Conservation (phyloP, 495 filamentous ascomycete genomes). For the Rhypophila decipiens region DNA sequence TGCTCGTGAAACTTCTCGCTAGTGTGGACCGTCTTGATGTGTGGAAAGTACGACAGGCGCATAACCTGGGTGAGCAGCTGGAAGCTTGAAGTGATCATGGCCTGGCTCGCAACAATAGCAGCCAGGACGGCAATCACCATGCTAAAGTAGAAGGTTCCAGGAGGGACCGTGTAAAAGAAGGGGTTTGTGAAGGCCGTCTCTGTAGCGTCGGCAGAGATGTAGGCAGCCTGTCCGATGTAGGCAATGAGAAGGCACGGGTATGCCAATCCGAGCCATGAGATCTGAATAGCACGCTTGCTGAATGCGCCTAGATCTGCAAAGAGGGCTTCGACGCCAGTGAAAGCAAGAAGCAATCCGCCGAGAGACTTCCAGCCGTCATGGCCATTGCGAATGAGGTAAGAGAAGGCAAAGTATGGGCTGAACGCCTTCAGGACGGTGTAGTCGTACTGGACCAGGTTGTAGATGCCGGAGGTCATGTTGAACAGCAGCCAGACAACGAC, state of each 20-base stretch:
- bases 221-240: slow-evolving; percentile 69
- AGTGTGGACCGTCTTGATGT: slow-evolving; percentile 63
- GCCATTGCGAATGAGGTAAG: slow-evolving; percentile 56
- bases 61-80: slow-evolving; percentile 64
- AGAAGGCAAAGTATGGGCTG: slow-evolving; percentile 56
- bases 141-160: slow-evolving; percentile 59
- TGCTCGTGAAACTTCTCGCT: slow-evolving; percentile 62
- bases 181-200: slow-evolving; percentile 58
- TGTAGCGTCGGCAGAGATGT: slow-evolving; percentile 52
- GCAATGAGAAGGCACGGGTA: slow-evolving; percentile 64
- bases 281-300: slow-evolving; percentile 51
- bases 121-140: slow-evolving; percentile 62
- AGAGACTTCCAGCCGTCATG: slow-evolving; percentile 59
- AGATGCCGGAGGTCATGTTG: slow-evolving; percentile 60
- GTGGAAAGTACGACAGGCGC: slow-evolving; percentile 68
- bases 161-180: slow-evolving; percentile 62
- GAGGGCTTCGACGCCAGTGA: slow-evolving; percentile 68
- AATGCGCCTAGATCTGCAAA: slow-evolving; percentile 76
- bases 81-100: slow-evolving; percentile 67
- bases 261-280: slow-evolving; percentile 56
- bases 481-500: slow-evolving; percentile 69
- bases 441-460: slow-evolving; percentile 59
- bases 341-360: slow-evolving; percentile 62
- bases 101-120: slow-evolving; percentile 67
- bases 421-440: slow-evolving; percentile 66